Conservation (phyloP, 2,329 filamentous ascomycete species). For the Cryphonectria parasitica region DNA sequence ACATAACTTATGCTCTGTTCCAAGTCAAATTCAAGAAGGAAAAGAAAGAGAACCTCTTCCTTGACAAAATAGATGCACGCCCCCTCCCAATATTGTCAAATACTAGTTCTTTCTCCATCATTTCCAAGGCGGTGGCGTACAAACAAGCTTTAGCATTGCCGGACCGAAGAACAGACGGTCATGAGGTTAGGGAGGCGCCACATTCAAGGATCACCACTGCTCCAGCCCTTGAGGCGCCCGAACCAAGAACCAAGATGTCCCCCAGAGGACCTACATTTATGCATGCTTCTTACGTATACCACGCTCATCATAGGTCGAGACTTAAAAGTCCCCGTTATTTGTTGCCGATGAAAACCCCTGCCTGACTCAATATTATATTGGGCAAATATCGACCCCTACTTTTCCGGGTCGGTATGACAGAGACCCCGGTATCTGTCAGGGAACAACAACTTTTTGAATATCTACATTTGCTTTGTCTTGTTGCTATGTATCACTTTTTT, state of each 20-base stretch:
- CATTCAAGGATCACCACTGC: neutral
- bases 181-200: neutral
- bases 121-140: neutral
- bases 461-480: neutral
- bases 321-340: neutral
- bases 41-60: neutral
- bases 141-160: neutral
- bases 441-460: neutral
- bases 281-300: constrained; percentile 3
- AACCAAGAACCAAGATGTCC: neutral
- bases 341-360: neutral
- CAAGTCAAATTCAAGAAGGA: neutral
- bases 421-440: neutral
- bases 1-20: neutral
- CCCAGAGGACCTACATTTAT: neutral
- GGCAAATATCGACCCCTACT: neutral
- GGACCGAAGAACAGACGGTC: neutral
- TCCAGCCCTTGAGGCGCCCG: neutral
- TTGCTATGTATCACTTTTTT: too few species aligned
- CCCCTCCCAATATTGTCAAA: neutral
- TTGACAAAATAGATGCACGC: neutral
- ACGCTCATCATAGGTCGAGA: neutral
- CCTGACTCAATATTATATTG: neutral
- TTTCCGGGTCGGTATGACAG: neutral
- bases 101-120: neutral